Percentiles rank a stretch among this genome's conserved stretches.
Evolutionary conservation across 1,284 basidiomycete genomes (phyloP).

Genomic region (Cutaneotrichosporon sp.): DNA sequence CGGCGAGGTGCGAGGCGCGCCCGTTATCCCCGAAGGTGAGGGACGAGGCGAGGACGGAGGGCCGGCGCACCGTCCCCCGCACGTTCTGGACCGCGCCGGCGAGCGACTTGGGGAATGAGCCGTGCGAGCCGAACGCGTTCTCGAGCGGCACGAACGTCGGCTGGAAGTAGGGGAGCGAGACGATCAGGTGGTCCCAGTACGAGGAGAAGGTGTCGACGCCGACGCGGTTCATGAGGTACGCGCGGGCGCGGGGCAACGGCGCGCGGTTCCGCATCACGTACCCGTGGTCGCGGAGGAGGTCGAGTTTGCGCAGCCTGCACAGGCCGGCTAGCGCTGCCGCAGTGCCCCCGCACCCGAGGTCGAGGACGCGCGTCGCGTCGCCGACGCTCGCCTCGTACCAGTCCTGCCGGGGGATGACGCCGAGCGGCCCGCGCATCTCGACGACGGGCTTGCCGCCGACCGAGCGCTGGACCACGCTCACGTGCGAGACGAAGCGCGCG

Average conservation of each 20-base stretch:
- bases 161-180: conserved; percentile 1
- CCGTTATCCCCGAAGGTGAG: background rate
- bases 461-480: background rate
- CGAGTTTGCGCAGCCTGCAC: background rate
- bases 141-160: conserved; percentile 5
- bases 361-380: background rate
- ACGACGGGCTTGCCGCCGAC: background rate
- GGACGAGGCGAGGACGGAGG: background rate
- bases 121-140: conserved; percentile 4
- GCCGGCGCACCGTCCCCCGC: background rate
- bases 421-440: background rate
- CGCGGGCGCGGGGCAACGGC: background rate
- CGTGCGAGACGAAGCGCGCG: background rate
- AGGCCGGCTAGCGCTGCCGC: background rate
- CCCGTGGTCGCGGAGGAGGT: conserved; percentile 3
- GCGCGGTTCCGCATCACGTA: conserved; percentile 5
- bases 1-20: background rate
- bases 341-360: background rate
- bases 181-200: conserved; percentile 1
- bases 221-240: conserved; percentile 6
- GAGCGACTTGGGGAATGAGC: background rate
- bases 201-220: background rate
- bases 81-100: background rate
- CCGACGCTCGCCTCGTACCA: conserved; percentile 1
- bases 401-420: conserved; percentile 2